Percentiles rank a stretch among this genome's conserved stretches.
phyloP scores from a whole-genome alignment of 179 eudicot species.

The Gypsophila paniculata region DNA sequence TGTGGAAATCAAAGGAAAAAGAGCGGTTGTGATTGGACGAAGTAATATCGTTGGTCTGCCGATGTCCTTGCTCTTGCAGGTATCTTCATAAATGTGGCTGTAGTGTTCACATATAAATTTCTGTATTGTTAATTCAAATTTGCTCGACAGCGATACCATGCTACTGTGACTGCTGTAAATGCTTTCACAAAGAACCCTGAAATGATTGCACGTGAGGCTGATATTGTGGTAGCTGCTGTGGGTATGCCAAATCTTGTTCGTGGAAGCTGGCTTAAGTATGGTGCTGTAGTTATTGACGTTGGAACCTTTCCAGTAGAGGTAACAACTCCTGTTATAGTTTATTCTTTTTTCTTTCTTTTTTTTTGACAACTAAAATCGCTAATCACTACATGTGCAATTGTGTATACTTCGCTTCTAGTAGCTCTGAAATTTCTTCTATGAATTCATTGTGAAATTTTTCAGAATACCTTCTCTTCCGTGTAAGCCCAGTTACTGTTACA shows the following conservation, averaged over 20 bases:
- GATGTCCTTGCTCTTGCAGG: slow-evolving; percentile 72
- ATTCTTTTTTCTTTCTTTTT: no score
- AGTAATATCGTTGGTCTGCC: slow-evolving; percentile 89
- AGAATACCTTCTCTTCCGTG: no score
- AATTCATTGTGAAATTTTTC: no score
- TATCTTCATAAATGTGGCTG: slow-evolving; percentile 9
- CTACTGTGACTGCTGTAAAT: slow-evolving; percentile 71
- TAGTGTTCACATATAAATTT: neutral
- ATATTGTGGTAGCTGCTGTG: slow-evolving; percentile 69
- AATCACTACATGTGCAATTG: no score
- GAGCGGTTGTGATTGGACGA: slow-evolving; percentile 81
- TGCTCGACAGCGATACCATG: slow-evolving; percentile 70
- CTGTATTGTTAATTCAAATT: slow-evolving; percentile 15
- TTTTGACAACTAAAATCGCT: no score
- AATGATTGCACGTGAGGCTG: slow-evolving; percentile 61
- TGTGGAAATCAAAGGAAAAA: slow-evolving; percentile 70
- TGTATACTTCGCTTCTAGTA: no score
- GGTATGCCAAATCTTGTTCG: slow-evolving; percentile 82
- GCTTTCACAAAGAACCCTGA: slow-evolving; percentile 61
- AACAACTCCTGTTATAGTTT: slow-evolving; percentile 3
- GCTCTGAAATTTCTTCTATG: no score
- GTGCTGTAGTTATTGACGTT: slow-evolving; percentile 75
- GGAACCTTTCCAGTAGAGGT: slow-evolving; percentile 82
- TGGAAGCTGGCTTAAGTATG: slow-evolving; percentile 76
- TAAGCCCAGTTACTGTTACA: no score